phyloP scores from a whole-genome alignment of 768 basidiomycete genomes.

The Agrocybe chaxingu region DNA sequence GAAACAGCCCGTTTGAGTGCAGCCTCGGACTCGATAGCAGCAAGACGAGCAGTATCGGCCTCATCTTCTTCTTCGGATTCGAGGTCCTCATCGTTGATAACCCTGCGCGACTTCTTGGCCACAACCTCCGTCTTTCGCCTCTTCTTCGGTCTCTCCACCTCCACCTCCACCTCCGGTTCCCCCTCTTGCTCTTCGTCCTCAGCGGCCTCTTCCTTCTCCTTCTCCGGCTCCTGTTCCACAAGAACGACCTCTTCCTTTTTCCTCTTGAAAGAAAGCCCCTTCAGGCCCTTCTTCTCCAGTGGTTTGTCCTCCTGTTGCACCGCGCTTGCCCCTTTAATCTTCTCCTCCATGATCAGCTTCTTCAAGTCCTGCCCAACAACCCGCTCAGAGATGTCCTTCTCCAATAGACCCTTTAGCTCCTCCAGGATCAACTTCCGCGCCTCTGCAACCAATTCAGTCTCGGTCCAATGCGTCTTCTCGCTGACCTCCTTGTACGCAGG shows the following conservation, averaged over 20 bases:
- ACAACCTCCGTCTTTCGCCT: slow-evolving; percentile 49
- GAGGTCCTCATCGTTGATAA: slow-evolving; percentile 40
- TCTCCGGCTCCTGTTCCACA: slow-evolving; percentile 33
- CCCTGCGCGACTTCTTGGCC: slow-evolving; percentile 30
- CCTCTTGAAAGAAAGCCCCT: slow-evolving; percentile 45
- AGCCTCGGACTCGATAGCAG: slow-evolving; percentile 25
- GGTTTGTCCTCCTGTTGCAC: slow-evolving; percentile 16
- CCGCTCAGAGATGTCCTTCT: slow-evolving; percentile 65
- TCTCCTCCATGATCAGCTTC: slow-evolving; percentile 51
- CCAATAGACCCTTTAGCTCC: slow-evolving; percentile 53
- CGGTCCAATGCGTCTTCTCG: slow-evolving; percentile 48
- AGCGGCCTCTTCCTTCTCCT: slow-evolving; percentile 37
- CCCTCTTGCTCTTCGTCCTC: slow-evolving; percentile 28
- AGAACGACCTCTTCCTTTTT: slow-evolving; percentile 38
- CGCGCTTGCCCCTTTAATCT: slow-evolving; percentile 27
- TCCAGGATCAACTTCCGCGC: slow-evolving; percentile 54
- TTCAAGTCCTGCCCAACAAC: slow-evolving; percentile 54
- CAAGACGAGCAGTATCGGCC: slow-evolving; percentile 20
- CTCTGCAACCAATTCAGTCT: slow-evolving; percentile 48
- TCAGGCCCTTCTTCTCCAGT: slow-evolving; percentile 39
- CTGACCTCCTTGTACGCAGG: slow-evolving; percentile 30
- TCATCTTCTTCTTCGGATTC: slow-evolving; percentile 64
- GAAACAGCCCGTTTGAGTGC: slow-evolving; percentile 43
- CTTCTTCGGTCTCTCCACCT: slow-evolving; percentile 51
- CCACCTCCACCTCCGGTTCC: slow-evolving; percentile 32